Base-by-base conservation (phyloP, 148 eudicot genomes). In the Rhododendron vialii region DNA sequence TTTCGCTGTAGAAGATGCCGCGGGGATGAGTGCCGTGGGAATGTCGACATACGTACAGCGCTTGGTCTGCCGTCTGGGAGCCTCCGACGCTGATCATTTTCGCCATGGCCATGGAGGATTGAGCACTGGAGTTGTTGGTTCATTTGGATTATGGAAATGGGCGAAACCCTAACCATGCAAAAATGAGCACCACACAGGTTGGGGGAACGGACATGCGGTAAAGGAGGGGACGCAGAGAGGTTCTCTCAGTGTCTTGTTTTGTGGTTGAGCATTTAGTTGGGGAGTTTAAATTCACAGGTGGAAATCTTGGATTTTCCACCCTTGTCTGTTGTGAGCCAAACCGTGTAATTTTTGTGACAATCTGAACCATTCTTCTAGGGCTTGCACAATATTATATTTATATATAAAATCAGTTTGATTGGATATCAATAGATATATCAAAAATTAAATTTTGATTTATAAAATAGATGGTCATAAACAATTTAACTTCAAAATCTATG, bases 1-100 rank as follows among this genome's bases (percentile, higher is more conserved):
- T 63, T 5, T 86, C 57, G 28, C 91, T 89, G 20, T 84, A 87
- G 87, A 93, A 89, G 61, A 95, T 28, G 11, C 94, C 92, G 63
- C 89, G 87, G 11, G 95, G 89, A 50, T 90, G 95, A 12, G 12
- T 74, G 1, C 50, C 15, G 0, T 45, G 86, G n/a, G 83, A 81
- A 13, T 36, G 43, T 11, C 81, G 85, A 83, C 98, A 94, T 26
- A 93, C 17, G 5, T 88, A 63, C 24, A 33, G 1, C 2, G 78
- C 73, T 9, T 41, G 5, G 76, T 85, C 36, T 17, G 28, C 15
- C 50, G 5, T n/a, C 2, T 50, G 17, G 10, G 61, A 84, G 63
- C 14, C 26, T 24, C 63, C 59, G 26, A 1, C 80, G 26, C 45
- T 15, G 63, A 5, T 6, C 65, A 20, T 35, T 48, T 50, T 81